Base-by-base conservation (phyloP, 1,284 basidiomycete genomes). In the Melampsora americana region DNA sequence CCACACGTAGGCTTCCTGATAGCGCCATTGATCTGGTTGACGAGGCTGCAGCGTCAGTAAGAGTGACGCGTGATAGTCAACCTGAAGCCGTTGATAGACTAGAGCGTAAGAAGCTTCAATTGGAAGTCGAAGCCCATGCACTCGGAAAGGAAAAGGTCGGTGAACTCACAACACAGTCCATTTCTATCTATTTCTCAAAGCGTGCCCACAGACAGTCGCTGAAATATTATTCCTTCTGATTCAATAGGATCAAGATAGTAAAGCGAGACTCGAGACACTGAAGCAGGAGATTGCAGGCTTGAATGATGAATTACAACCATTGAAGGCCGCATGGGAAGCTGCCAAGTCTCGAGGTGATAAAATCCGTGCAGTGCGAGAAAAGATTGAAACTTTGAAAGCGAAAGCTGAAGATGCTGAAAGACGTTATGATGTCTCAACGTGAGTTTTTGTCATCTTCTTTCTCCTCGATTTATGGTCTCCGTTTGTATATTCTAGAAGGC, bases 321-420 rank as follows among this genome's bases (percentile, higher is more conserved):
- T 96, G 80, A 90, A 90, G 81, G 90, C 91, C 28, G 89, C 90
- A 35, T 95, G 94, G 83, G 92, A 98, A 83, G 90, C 90, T 69
- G 92, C 96, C 83, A 95, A 95, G 85, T 86, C 86, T 69, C 88
- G 91, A 65, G 90, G 91, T 23, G 91, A 97, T 78, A 90, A 96
- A 81, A 89, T 98, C 79, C 90, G 91, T 79, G 84, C 87, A 3
- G 87, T 92, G 44, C 88, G 92, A 69, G 87, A 89, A 81, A 91
- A 88, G 84, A 93, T 99, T 68, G 96, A 99, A 80, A 92, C 96
- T 79, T 86, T 99, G 59, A 91, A 89, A 79, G 89, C 90, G 28
- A 99, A 98, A 85, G 90, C 92, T 0, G 93, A 96, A 79, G 93
- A 96, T 66, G 95, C 95, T 7, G 93, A 98, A 83, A 87, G 95